Evolutionary conservation across 1,139 yeast genomes (phyloP), one percentile per base, ranked within the genome.

Genomic region (Zygosaccharomyces sapae): DNA sequence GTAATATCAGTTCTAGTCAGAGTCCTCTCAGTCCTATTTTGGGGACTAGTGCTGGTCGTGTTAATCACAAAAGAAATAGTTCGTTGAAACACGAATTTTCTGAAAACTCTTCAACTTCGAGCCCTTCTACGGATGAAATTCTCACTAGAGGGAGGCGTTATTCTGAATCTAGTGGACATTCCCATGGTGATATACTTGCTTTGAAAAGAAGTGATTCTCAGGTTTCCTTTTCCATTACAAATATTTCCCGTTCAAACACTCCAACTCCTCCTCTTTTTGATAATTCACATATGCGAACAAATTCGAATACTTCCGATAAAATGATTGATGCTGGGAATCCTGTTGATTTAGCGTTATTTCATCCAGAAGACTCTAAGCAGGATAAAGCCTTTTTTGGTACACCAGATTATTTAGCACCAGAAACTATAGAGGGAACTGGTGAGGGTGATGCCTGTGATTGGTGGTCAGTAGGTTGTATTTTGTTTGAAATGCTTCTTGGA

Each of bases 381-480:
- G 70, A 74, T 29, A 74, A 76, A 46, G 79, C 77, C 55, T 90
- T 90, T 62, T 96, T 89, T 33, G 99, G 99, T 0, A 94, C 99
- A 0, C 98, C 99, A 0, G 99, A 94, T 63, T 94, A 94, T 66
- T 75, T 94, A 36, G 95, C 99, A 0, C 99, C 99, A 0, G 99
- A 94, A 63, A 90, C 97, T 0, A 88, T 94, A 53, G 73, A 77
- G 41, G 97, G 97, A 30, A 74, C 76, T 4, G 86, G 88, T 0
- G 97, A 92, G 64, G 88, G 83, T 53, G 92, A 83, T 56, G 79
- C 84, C 38, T 83, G 95, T 33, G 99, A 94, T 71, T 94, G 98
- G 98, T 94, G 98, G 98, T 87, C 97, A 1, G 78, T 90, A 40
- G 99, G 99, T 0, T 92, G 97, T 67, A 89, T 94, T 49, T 69